A percentile compares a stretch with the other conserved stretches of the same genome.
phyloP scores from a whole-genome alignment of 2,329 filamentous ascomycete species.

The Paraphoma chrysanthemicola region DNA sequence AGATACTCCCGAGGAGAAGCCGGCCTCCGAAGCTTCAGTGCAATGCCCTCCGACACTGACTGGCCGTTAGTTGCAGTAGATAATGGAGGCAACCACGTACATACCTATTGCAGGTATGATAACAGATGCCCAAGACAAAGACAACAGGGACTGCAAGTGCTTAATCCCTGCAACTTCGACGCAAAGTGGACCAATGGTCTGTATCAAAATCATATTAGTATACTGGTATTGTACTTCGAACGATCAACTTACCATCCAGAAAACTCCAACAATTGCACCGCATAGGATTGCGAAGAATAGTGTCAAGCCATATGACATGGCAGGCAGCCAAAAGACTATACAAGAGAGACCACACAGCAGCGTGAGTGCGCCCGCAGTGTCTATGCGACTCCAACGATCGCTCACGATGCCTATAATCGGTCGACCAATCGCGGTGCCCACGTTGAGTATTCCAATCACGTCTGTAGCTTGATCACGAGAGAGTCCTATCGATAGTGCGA shows the following conservation, averaged over 20 bases:
- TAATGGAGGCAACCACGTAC: slow-evolving; percentile 6
- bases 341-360: slow-evolving; percentile 46
- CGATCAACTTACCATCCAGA: slow-evolving; percentile 53
- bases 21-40: slow-evolving; percentile 47
- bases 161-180: slow-evolving; percentile 52
- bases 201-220: not conserved
- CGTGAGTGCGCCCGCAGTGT: slow-evolving; percentile 50
- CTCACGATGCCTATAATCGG: slow-evolving; percentile 55
- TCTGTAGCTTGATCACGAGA: slow-evolving; percentile 48
- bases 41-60: slow-evolving; percentile 48
- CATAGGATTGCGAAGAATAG: slow-evolving; percentile 53
- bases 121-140: slow-evolving; percentile 48
- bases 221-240: too few species aligned
- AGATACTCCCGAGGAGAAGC: slow-evolving; percentile 37
- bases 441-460: slow-evolving; percentile 54
- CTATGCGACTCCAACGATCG: slow-evolving; percentile 54
- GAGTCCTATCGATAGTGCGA: slow-evolving; percentile 54
- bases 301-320: slow-evolving; percentile 50
- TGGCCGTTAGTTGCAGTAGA: not conserved
- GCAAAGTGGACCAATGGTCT: slow-evolving; percentile 50
- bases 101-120: slow-evolving; percentile 47
- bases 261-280: slow-evolving; percentile 56
- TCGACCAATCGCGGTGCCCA: slow-evolving; percentile 57
- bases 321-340: slow-evolving; percentile 57
- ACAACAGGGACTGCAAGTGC: slow-evolving; percentile 50